Conservation (phyloP, 2,329 filamentous ascomycete genomes). For the Graphiopsis chlorocephala region DNA sequence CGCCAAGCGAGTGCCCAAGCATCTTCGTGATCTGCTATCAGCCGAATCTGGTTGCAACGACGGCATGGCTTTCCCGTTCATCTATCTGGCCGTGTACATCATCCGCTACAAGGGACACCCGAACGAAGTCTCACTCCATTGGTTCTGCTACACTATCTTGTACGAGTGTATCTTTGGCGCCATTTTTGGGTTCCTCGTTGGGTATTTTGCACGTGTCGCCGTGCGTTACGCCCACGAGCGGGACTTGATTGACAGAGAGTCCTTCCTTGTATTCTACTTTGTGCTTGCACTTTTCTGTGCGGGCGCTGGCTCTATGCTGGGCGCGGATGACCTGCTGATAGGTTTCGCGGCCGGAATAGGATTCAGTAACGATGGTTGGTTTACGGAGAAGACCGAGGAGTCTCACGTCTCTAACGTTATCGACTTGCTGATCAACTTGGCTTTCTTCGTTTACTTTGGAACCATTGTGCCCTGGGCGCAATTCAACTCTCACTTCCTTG, state of each 20-base stretch:
- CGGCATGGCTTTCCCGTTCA: conserved; percentile 98
- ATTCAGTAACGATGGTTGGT: conserved; percentile 99
- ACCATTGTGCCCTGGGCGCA: conserved; percentile 95
- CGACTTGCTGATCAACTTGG: conserved; percentile 91
- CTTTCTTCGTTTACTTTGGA: conserved; percentile 97
- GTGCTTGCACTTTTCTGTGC: conserved; percentile 93
- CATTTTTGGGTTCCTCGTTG: conserved; percentile 80
- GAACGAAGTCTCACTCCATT: conserved; percentile 71
- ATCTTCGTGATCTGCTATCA: conserved; percentile 90
- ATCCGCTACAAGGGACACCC: conserved; percentile 74
- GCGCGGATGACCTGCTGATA: conserved; percentile 88
- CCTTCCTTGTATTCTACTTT: conserved; percentile 98
- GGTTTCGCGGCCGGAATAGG: conserved; percentile 96
- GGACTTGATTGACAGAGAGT: conserved; percentile 90
- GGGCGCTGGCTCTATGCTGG: conserved; percentile 85
- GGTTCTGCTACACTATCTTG: conserved; percentile 83
- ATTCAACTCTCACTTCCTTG: conserved; percentile 72
- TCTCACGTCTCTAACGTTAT: conserved; percentile 99
- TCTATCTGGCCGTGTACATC: conserved; percentile 88
- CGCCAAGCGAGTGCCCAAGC: conserved; percentile 93
- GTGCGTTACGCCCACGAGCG: conserved; percentile 84
- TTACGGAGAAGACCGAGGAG: conserved; percentile 95
- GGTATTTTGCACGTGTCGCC: conserved; percentile 84
- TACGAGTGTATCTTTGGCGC: conserved; percentile 96
- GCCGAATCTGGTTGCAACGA: conserved; percentile 99